Conservation (phyloP, 345 rosid genomes). For the Durio zibethinus region DNA sequence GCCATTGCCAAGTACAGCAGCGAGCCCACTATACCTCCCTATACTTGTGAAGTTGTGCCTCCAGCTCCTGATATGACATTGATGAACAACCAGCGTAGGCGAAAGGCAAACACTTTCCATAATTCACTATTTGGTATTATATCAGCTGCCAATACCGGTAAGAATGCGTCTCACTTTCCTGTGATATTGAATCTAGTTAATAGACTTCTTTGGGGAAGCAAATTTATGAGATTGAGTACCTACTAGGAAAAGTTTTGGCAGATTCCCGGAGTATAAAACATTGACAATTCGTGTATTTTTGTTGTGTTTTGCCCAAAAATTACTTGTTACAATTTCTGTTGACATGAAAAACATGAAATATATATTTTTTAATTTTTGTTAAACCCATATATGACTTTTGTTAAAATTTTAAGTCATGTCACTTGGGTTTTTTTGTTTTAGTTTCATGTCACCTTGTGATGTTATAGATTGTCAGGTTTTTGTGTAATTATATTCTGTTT, state of each 20-base stretch:
- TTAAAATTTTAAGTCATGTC: no score
- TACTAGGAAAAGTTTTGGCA: neutral
- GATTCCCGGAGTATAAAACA: no score
- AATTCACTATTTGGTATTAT: constrained; percentile 79
- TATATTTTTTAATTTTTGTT: no score
- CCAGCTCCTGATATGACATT: constrained; percentile 31
- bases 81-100: constrained; percentile 32
- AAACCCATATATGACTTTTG: no score
- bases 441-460: no score
- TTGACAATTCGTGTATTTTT: no score
- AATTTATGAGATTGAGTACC: neutral
- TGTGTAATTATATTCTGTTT: neutral
- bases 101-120: constrained; percentile 42
- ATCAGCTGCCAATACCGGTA: constrained; percentile 63
- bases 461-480: no score
- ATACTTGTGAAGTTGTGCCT: constrained; percentile 17
- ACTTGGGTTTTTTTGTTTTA: no score
- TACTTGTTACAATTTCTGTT: no score
- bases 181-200: neutral
- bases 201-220: neutral
- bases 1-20: constrained; percentile 52
- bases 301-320: no score
- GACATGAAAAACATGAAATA: no score
- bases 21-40: constrained; percentile 48
- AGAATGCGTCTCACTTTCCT: neutral